These are phyloP conservation scores for Phytophthora uliginosa DNA, from an alignment of 352 stramenopile species.

Conservation along the genomic window DNA sequence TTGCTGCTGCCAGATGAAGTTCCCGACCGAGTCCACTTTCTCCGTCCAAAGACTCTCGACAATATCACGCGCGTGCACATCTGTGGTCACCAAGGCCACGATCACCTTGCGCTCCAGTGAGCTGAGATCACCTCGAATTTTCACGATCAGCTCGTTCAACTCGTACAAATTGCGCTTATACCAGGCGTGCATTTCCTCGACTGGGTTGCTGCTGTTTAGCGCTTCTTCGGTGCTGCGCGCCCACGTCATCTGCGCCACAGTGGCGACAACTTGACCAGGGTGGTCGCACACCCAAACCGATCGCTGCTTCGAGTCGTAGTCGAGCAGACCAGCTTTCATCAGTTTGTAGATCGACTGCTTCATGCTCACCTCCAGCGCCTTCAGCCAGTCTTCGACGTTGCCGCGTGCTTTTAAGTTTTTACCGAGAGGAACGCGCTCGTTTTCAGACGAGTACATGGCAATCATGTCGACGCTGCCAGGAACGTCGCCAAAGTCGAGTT, in stretches of 20 bases:
- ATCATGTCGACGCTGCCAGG: slow-evolving; percentile 93
- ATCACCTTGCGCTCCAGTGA: slow-evolving; percentile 94
- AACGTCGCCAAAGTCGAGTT: slow-evolving; percentile 84
- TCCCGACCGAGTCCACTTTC: slow-evolving; percentile 72
- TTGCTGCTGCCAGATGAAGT: slow-evolving; percentile 97
- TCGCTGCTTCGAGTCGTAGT: slow-evolving; percentile 90
- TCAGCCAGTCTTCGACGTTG: slow-evolving; percentile 92
- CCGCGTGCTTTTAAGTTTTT: slow-evolving; percentile 95
- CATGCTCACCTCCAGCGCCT: slow-evolving; percentile 91
- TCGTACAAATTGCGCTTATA: slow-evolving; percentile 84
- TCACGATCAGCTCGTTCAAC: slow-evolving; percentile 93
- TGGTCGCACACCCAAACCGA: slow-evolving; percentile 92
- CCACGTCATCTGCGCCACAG: slow-evolving; percentile 95
- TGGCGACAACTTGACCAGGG: slow-evolving; percentile 94
- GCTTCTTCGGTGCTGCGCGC: slow-evolving; percentile 90
- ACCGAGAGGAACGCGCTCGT: slow-evolving; percentile 87
- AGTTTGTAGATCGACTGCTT: slow-evolving; percentile 93
- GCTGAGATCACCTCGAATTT: slow-evolving; percentile 91
- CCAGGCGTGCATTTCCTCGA: slow-evolving; percentile 75
- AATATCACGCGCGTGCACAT: slow-evolving; percentile 94
- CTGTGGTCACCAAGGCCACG: slow-evolving; percentile 94
- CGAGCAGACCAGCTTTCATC: slow-evolving; percentile 93
- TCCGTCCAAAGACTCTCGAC: slow-evolving; percentile 79
- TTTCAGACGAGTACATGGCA: slow-evolving; percentile 94
- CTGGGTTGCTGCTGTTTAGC: slow-evolving; percentile 48